These are phyloP conservation scores for Ciborinia camelliae DNA, from an alignment of 2,329 filamentous ascomycete genomes.

Conservation along the genomic window DNA sequence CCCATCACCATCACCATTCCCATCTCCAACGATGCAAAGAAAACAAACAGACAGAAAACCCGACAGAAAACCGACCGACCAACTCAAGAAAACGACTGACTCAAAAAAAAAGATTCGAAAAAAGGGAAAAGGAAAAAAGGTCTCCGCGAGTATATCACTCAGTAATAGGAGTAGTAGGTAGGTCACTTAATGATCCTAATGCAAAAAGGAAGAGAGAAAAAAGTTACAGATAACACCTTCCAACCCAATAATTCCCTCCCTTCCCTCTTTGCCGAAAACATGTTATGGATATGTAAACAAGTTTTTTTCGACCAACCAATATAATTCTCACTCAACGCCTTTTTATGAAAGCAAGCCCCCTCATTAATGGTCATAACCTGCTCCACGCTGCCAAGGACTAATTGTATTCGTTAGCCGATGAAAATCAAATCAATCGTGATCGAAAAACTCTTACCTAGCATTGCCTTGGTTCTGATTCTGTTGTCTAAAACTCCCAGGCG, in stretches of 20 bases:
- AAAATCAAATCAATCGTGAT: background rate
- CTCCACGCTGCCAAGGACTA: constrained; percentile 56
- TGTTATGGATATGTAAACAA: background rate
- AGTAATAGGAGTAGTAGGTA: background rate
- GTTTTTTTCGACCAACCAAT: constrained; percentile 26
- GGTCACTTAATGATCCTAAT: constrained; percentile 12
- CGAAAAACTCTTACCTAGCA: constrained; percentile 42
- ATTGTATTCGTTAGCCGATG: constrained; percentile 29
- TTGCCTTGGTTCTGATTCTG: constrained; percentile 42
- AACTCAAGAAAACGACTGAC: background rate
- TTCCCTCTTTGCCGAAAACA: constrained; percentile 2
- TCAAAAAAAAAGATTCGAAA: constrained; percentile 1
- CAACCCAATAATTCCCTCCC: background rate
- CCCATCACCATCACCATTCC: too few species aligned
- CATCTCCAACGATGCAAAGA: background rate
- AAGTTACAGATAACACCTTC: constrained; percentile 35
- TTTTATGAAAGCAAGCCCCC: constrained; percentile 29
- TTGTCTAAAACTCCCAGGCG: constrained; percentile 38
- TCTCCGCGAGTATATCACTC: constrained; percentile 1
- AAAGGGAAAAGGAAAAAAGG: background rate
- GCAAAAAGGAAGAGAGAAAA: constrained; percentile 19
- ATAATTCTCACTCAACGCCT: constrained; percentile 31
- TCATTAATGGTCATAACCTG: constrained; percentile 51
- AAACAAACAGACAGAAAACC: too few species aligned
- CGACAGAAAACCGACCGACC: background rate